Conservation (phyloP, 305 asterid genomes). For the Fraxinus velutina region DNA sequence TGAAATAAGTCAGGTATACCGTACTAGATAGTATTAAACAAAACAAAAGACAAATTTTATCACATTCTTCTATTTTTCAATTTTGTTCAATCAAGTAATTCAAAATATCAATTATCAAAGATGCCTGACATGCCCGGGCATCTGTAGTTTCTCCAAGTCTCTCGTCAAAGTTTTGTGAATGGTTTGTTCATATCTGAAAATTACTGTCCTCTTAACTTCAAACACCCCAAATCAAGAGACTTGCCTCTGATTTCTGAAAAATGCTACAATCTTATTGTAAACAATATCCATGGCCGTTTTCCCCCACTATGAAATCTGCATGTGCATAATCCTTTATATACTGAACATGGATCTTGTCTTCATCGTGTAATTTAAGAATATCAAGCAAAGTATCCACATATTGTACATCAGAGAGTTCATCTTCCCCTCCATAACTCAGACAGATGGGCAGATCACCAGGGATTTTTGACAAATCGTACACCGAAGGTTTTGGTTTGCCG, state of each 20-base stretch:
- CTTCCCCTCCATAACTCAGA: slow-evolving; percentile 55
- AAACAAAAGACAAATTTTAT: not conserved
- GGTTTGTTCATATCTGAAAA: not conserved
- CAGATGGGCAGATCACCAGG: slow-evolving; percentile 46
- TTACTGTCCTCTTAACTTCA: not conserved
- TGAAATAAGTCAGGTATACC: not conserved
- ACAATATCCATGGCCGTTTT: slow-evolving; percentile 39
- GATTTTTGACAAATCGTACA: slow-evolving; percentile 44
- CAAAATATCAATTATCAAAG: not conserved
- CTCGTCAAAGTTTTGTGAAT: not conserved
- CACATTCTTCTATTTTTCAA: not conserved
- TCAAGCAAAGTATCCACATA: slow-evolving; percentile 35
- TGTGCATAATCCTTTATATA: slow-evolving; percentile 50
- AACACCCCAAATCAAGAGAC: not conserved
- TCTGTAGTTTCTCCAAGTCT: too few relatives aligned
- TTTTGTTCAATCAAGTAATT: not conserved
- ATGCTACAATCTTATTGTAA: slow-evolving; percentile 34
- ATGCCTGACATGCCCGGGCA: too few relatives aligned
- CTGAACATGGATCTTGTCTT: slow-evolving; percentile 38
- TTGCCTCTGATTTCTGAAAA: not conserved
- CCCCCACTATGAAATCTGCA: slow-evolving; percentile 52
- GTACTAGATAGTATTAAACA: not conserved
- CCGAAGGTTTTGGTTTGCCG: slow-evolving; percentile 36
- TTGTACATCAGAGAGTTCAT: slow-evolving; percentile 37
- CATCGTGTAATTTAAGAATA: slow-evolving; percentile 35